phyloP scores from a whole-genome alignment of 2,329 filamentous ascomycete genomes.

The Penicillium paneum region DNA sequence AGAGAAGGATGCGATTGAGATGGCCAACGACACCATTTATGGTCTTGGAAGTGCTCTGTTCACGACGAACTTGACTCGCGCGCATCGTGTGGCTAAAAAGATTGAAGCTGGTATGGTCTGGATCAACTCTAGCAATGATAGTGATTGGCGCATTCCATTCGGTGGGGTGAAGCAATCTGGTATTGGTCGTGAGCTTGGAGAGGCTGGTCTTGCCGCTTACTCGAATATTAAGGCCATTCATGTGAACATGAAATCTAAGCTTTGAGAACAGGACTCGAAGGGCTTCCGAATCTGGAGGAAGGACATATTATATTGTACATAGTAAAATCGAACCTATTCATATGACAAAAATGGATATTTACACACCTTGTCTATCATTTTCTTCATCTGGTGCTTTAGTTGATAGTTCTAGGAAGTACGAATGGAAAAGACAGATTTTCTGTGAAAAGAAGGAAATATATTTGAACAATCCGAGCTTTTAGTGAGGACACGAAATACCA shows the following conservation, averaged over 20 bases:
- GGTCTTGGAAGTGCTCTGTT: slow-evolving; percentile 41
- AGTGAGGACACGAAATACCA: too few relatives aligned
- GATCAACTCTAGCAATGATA: slow-evolving; percentile 41
- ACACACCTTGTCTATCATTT: too few relatives aligned
- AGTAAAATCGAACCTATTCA: background rate
- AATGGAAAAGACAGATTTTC: too few relatives aligned
- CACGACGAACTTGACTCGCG: slow-evolving; percentile 38
- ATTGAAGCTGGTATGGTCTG: slow-evolving; percentile 44
- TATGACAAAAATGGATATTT: too few relatives aligned
- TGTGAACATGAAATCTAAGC: slow-evolving; percentile 34
- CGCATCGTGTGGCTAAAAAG: slow-evolving; percentile 37
- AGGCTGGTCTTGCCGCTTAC: slow-evolving; percentile 54
- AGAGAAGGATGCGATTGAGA: slow-evolving; percentile 36
- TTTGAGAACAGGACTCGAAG: slow-evolving; percentile 12
- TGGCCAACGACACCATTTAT: slow-evolving; percentile 41
- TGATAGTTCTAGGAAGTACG: too few relatives aligned
- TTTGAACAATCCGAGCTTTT: too few relatives aligned
- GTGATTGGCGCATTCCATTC: slow-evolving; percentile 37
- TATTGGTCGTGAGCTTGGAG: slow-evolving; percentile 54
- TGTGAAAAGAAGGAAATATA: too few relatives aligned
- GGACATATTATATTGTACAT: background rate
- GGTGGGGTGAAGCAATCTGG: slow-evolving; percentile 53
- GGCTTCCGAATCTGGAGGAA: background rate
- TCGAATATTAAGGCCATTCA: slow-evolving; percentile 31
- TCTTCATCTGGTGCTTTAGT: too few relatives aligned